Conservation (phyloP, 148 eudicot species). For the Silene conica region DNA sequence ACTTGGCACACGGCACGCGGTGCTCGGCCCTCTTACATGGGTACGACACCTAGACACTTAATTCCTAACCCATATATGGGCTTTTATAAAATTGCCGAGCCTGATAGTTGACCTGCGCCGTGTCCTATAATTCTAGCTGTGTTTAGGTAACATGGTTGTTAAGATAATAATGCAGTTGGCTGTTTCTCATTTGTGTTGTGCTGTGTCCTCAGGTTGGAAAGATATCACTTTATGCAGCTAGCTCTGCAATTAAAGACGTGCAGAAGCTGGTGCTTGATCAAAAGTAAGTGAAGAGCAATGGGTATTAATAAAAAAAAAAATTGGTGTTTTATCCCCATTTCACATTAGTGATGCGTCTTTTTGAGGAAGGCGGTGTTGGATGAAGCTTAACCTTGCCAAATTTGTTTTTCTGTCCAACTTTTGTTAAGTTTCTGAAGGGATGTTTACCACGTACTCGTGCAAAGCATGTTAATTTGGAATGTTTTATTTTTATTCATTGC, state of each 20-base stretch:
- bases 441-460: not conserved
- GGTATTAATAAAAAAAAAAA: not conserved
- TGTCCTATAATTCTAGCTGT: no score
- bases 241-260: constrained; percentile 93
- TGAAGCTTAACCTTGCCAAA: not conserved
- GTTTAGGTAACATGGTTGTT: not conserved
- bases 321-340: not conserved
- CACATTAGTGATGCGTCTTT: not conserved
- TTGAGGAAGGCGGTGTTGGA: not conserved
- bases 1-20: no score
- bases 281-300: constrained; percentile 50
- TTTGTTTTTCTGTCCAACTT: not conserved
- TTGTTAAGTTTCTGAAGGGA: not conserved
- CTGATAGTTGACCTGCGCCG: no score
- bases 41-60: no score
- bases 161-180: not conserved
- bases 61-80: no score
- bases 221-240: constrained; percentile 89
- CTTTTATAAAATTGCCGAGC: no score
- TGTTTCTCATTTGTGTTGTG: constrained; percentile 15
- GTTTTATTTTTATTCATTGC: constrained; percentile 22
- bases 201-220: constrained; percentile 75
- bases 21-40: no score
- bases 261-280: constrained; percentile 89
- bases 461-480: not conserved